Base-by-base conservation (phyloP, 176 grass and related monocot species). In the Triticum dicoccoides region DNA sequence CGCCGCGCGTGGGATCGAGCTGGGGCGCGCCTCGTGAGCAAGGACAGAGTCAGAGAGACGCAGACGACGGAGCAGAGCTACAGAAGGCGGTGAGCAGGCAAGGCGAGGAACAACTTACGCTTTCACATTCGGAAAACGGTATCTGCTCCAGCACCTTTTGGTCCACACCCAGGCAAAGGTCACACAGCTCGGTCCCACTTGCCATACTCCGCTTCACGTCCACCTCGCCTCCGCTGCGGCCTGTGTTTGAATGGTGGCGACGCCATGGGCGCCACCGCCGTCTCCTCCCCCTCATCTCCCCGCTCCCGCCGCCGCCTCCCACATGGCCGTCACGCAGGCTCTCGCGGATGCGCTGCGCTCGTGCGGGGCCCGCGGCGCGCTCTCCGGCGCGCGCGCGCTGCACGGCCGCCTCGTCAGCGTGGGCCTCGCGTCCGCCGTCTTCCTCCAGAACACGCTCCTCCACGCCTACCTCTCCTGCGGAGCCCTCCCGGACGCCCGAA, bases 371-470 rank as follows among this genome's bases (percentile, higher is more conserved):
- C 86, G 86, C 71, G 8, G 87, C 17, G 73, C 77, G 4, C 83
- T 95, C 54, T 6, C 89, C 35, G 72, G 80, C 18, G 87, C 89
- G 4, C 96, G 93, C 74, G 84, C 80, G 38, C 83, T 98, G 63
- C 96, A 98, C 78, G 86, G 90, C 14, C 93, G 87, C 66, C 90
- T 96, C 61, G 80, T 98, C 66, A 88, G 93, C 37, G 61, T 91
- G 38, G 96, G 96, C 66, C 92, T 98, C 59, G 90, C 84, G 42
- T 93, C 93, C 45, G 86, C 91, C 29, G 41, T 89, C 76, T 98
- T 98, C 88, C 93, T 95, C 63, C 93, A 98, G 90, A 98, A 98
- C 86, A 92, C 94, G 45, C 91, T 98, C 21, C 78, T 98, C 68
- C 83, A 98, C 61, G 18, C 92, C 73, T 98, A 96, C 87, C 73